phyloP scores from a whole-genome alignment of 495 filamentous ascomycete genomes.

The Penicillium goetzii region DNA sequence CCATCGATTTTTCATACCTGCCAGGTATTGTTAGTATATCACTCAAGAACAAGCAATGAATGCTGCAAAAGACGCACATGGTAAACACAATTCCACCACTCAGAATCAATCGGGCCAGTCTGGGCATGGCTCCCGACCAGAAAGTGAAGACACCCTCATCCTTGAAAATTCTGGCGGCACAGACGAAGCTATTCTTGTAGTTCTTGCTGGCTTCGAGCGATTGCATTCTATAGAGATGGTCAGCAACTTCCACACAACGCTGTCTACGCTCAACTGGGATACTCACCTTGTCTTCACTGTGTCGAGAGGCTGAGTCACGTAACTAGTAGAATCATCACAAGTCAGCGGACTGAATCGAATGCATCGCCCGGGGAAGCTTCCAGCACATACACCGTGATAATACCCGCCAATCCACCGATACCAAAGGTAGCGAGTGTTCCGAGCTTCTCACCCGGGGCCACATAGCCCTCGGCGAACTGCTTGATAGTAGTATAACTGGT shows the following conservation, averaged over 20 bases:
- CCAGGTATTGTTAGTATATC: conserved; percentile 19
- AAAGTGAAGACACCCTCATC: conserved; percentile 90
- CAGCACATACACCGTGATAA: conserved; percentile 84
- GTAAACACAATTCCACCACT: conserved; percentile 98
- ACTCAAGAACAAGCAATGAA: not conserved
- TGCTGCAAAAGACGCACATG: conserved; percentile 61
- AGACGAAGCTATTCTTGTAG: conserved; percentile 89
- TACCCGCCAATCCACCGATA: conserved; percentile 84
- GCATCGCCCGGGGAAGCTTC: not conserved
- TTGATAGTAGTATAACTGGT: conserved; percentile 86
- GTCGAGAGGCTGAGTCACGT: conserved; percentile 84
- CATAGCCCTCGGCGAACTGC: conserved; percentile 89
- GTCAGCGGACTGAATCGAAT: not conserved
- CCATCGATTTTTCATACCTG: conserved; percentile 96
- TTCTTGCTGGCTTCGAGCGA: conserved; percentile 81
- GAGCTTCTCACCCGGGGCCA: conserved; percentile 91
- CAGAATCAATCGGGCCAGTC: conserved; percentile 79
- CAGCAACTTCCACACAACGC: conserved; percentile 2
- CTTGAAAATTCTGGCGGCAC: conserved; percentile 79
- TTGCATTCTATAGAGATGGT: conserved; percentile 75
- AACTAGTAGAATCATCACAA: conserved; percentile 39
- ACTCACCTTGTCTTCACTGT: conserved; percentile 85
- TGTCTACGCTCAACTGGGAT: not conserved
- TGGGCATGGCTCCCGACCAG: conserved; percentile 90
- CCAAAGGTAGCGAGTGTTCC: conserved; percentile 88